Base-by-base conservation (phyloP, 352 stramenopile species). In the Phytopythium sindhum region DNA sequence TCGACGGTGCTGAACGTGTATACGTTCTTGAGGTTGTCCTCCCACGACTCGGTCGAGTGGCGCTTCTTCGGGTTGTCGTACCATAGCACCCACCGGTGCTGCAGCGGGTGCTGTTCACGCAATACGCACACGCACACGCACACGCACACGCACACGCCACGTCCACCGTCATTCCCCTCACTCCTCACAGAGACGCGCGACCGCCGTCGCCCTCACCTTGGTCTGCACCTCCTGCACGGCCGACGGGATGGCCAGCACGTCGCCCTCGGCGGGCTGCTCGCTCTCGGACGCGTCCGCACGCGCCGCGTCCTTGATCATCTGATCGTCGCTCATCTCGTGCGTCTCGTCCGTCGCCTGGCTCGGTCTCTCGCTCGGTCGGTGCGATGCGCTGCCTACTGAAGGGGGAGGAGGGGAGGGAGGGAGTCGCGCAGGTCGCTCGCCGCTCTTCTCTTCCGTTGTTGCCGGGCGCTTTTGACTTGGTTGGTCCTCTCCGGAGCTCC, bases 1-100 rank as follows among this genome's bases (percentile, higher is more conserved):
- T 98, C 94, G 59, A 98, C 93, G 24, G 91, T 98, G 73, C 92
- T 86, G 73, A 99, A 99, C 55, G 90, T 94, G 84, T 89, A 97
- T 57, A 97, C 86, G 60, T 91, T 90, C 73, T 97, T 96, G 55
- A 97, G 79, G 70, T 95, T 96, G 55, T 94, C 85, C 69, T 95
- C 88, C 88, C 88, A 96, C 24, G 80, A 88, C 70, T 96, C 86
- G 69, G 68, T 90, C 71, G 86, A 88, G 69, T 91, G 82, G 56
- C 87, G 86, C 75, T 95, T 95, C 83, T 95, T 96, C 51, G 86
- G 85, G 75, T 94, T 93, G 72, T 96, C 88, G 57, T 96, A 96
- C 88, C 88, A 96, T 53, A 96, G 64, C 63, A 91, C 86, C 88
- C 88, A 96, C 61, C 81, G 79, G 74, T 96, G 83, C 72, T 96